Conservation (phyloP, 352 stramenopile genomes). For the Phytopythium sindhum region DNA sequence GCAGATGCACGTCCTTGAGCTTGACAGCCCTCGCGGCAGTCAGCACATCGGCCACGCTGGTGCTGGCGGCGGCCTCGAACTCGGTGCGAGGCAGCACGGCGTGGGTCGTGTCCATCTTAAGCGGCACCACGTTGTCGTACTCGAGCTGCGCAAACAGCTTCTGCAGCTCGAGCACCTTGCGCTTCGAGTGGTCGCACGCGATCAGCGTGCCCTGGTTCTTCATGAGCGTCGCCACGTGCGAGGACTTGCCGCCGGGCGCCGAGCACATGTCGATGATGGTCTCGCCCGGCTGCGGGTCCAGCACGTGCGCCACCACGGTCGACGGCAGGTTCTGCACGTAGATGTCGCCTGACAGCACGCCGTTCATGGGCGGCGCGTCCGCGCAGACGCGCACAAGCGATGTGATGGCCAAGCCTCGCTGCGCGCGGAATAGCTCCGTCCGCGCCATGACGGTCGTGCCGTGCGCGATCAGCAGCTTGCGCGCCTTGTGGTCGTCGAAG, state of each 20-base stretch:
- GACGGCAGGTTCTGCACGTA: conserved; percentile 94
- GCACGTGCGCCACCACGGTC: conserved; percentile 86
- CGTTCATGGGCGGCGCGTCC: conserved; percentile 88
- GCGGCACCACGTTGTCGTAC: conserved; percentile 52
- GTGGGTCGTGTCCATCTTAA: conserved; percentile 89
- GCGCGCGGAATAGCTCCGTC: conserved; percentile 75
- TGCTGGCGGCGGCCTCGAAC: conserved; percentile 12
- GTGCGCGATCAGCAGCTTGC: conserved; percentile 76
- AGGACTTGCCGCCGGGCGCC: conserved; percentile 92
- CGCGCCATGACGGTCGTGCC: conserved; percentile 69
- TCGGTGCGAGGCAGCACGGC: conserved; percentile 57
- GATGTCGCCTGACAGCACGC: conserved; percentile 73
- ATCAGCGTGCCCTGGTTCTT: conserved; percentile 80
- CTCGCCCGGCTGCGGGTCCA: conserved; percentile 81
- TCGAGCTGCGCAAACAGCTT: conserved; percentile 70
- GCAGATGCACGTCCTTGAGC: conserved; percentile 52
- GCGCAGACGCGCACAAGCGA: conserved; percentile 66
- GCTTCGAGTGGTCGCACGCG: conserved; percentile 90
- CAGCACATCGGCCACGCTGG: conserved; percentile 63
- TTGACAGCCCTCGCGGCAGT: conserved; percentile 37
- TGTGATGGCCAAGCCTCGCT: conserved; percentile 61
- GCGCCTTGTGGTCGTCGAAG: conserved; percentile 64
- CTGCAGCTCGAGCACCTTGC: conserved; percentile 79
- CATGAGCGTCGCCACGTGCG: conserved; percentile 91
- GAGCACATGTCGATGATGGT: conserved; percentile 94